A percentile compares a stretch with the other conserved stretches of the same genome.
These are phyloP conservation scores for Dothideomycetes sp. DNA, from an alignment of 2,329 filamentous ascomycete genomes.

Conservation along the genomic window DNA sequence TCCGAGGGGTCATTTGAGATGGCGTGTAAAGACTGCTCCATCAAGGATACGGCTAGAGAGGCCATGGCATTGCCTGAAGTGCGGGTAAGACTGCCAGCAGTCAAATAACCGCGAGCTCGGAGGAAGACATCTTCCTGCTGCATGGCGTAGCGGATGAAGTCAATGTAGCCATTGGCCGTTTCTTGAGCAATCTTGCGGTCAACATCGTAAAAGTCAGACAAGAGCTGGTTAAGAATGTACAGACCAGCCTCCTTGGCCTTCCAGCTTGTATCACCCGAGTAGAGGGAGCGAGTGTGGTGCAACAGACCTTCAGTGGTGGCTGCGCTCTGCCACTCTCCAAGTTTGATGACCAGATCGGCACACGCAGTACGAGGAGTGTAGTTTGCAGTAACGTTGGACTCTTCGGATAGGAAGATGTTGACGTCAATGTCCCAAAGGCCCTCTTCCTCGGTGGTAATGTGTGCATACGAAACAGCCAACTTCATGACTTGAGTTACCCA, in stretches of 20 bases:
- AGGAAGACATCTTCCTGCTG: constrained; percentile 65
- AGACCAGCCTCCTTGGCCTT: constrained; percentile 70
- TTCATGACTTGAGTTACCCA: constrained; percentile 88
- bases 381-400: constrained; percentile 88
- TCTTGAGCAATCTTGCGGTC: constrained; percentile 60
- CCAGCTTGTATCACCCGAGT: constrained; percentile 49
- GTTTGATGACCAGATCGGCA: constrained; percentile 83
- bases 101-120: constrained; percentile 76
- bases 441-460: constrained; percentile 87
- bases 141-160: constrained; percentile 71
- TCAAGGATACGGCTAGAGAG: constrained; percentile 50
- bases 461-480: constrained; percentile 73
- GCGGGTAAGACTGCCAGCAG: constrained; percentile 69
- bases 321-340: constrained; percentile 78
- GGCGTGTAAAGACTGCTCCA: constrained; percentile 65
- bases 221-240: constrained; percentile 74
- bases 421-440: constrained; percentile 94
- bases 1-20: constrained; percentile 71
- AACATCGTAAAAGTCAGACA: constrained; percentile 74
- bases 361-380: constrained; percentile 92
- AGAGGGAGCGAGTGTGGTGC: constrained; percentile 65
- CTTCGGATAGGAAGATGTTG: constrained; percentile 89
- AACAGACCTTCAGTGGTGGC: constrained; percentile 71
- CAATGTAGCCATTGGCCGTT: constrained; percentile 64
- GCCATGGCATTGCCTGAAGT: constrained; percentile 50